Evolutionary conservation across 2,329 filamentous ascomycete genomes (phyloP).

Genomic region (Ploettnerulaceae sp.): DNA sequence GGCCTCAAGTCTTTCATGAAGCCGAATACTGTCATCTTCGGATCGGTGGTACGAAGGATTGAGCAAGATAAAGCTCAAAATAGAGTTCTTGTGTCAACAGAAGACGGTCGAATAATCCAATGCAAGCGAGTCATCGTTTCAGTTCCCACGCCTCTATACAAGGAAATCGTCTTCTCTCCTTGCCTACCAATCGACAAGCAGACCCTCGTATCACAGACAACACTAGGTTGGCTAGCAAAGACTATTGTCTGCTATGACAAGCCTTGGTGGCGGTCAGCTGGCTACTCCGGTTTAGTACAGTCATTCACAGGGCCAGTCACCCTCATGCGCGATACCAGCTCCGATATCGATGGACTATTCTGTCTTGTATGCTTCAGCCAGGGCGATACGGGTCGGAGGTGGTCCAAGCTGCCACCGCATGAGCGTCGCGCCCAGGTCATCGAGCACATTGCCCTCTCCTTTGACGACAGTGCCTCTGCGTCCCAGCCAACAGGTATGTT

Average conservation of each 20-base stretch:
- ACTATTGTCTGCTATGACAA: slow-evolving; percentile 39
- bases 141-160: slow-evolving; percentile 44
- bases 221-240: slow-evolving; percentile 38
- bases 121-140: slow-evolving; percentile 41
- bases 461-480: background rate
- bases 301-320: slow-evolving; percentile 37
- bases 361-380: slow-evolving; percentile 40
- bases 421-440: background rate
- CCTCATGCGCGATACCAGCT: slow-evolving; percentile 40
- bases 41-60: slow-evolving; percentile 1
- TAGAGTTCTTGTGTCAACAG: background rate
- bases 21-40: slow-evolving; percentile 4
- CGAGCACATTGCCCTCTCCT: background rate
- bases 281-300: slow-evolving; percentile 37
- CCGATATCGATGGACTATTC: slow-evolving; percentile 38
- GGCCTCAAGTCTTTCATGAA: background rate
- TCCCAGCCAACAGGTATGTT: slow-evolving; percentile 10
- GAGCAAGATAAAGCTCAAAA: background rate
- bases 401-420: slow-evolving; percentile 1
- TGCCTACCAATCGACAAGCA: background rate
- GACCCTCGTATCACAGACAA: background rate
- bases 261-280: slow-evolving; percentile 18
- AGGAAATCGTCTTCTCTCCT: slow-evolving; percentile 43
- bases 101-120: background rate
- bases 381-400: slow-evolving; percentile 23